Base-by-base conservation (phyloP, 768 basidiomycete genomes). In the Auricularia cornea region DNA sequence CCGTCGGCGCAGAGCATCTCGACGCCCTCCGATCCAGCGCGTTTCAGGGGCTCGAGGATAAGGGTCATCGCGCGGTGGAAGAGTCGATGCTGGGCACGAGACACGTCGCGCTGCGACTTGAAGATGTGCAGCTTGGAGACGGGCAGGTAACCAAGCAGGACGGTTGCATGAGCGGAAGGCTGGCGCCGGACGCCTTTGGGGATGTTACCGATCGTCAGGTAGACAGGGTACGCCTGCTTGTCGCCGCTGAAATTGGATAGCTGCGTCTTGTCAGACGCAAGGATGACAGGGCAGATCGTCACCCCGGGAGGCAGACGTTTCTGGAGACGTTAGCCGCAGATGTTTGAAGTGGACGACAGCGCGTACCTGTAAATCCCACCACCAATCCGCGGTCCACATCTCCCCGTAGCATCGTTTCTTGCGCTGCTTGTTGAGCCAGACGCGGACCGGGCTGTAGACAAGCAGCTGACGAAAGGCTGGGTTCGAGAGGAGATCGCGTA, bases 221-320 rank as follows among this genome's bases (percentile, higher is more conserved):
- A 82, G 0, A 82, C 74, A 0, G 81, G 81, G 67, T 76, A 82
- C 11, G 78, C 77, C n/a, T 66, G 60, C 64, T 81, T 79, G 62
- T 79, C 75, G 1, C 74, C 66, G 6, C 70, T 65, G 62, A 81
- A 79, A 1, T 69, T 63, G 20, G 64, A 62, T 0, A 81, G 68
- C 60, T 75, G 71, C 0, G 79, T 82, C 59, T 81, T 82, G 68
- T 83, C 80, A 0, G 79, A 74, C 0, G 79, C 74, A 2, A 83
- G 67, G 23, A 83, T 80, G 4, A 84, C 59, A 0, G 80, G 81
- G 0, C 77, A 67, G 3, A 80, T 69, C 2, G 78, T 74, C 1
- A 74, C 75, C 8, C 65, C 67, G 14, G 57, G n/a, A 3, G 26
- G 30, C 5, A 44, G 26, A 23, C 59, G 64, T 1, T 54, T 33